Evolutionary conservation across 2,329 filamentous ascomycete genomes (phyloP), one percentile per base, ranked within the genome.

Genomic region (Colletotrichum sp.): DNA sequence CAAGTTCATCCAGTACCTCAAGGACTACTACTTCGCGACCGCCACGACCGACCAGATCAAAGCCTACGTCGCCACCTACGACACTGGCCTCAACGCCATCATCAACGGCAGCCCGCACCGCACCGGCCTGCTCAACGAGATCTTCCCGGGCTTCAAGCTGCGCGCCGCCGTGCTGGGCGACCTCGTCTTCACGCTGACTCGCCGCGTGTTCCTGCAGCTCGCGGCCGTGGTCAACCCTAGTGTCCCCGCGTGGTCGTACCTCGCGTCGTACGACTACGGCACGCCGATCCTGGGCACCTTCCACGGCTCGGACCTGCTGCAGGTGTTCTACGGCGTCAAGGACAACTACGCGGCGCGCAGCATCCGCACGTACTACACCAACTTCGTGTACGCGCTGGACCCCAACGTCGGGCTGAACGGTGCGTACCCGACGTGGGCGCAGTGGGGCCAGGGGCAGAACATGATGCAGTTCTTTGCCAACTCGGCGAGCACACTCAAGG

Each of bases 221-320:
- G 80, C 87, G 1, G 78, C 78, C 0, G 71, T 81, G 3, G 80
- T 84, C 8, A 83, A 85, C 54, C 91, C 38, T 24, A 24, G 24
- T 24, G 24, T 24, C 24, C 91, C 91, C 0, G 84, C 86, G 2
- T 97, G 93, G 93, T 94, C 92, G 0, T 97, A 95, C 83, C 88
- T 97, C 2, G 84, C 92, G 0, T 92, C 91, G 0, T 96, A 96
- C 83, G 82, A 93, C 84, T 91, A 93, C 79, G 92, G 92, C 13
- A 93, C 91, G 0, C 92, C 94, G 0, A 83, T 96, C 65, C 82
- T 97, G 0, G 95, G 95, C 18, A 96, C 94, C 0, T 93, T 95
- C 83, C 95, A 97, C 81, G 93, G 83, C 15, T 90, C 88, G 1
- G 94, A 96, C 77, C 77, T 96, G 2, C 77, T 95, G 5, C 90